These are phyloP conservation scores for Tylopilus rubrobrunneus DNA, from an alignment of 768 basidiomycete species.

Conservation along the genomic window DNA sequence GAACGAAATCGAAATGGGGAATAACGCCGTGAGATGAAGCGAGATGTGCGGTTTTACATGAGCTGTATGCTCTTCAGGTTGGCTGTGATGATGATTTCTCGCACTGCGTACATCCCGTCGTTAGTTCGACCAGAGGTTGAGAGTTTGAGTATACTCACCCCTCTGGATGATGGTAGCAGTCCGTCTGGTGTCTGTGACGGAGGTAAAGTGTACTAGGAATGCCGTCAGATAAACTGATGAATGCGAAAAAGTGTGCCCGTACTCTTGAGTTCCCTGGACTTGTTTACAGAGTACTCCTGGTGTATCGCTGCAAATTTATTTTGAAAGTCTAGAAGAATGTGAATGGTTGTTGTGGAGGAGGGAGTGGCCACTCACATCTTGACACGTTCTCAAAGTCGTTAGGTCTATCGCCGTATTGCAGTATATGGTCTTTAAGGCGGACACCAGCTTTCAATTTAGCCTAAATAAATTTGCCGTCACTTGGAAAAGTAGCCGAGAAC, in stretches of 20 bases:
- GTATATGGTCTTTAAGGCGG: constrained; percentile 63
- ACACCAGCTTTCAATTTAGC: constrained; percentile 77
- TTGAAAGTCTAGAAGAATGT: constrained; percentile 53
- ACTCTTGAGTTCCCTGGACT: constrained; percentile 71
- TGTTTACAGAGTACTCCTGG: constrained; percentile 64
- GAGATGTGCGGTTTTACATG: constrained; percentile 21
- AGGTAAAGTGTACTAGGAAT: constrained; percentile 65
- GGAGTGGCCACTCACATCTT: constrained; percentile 51
- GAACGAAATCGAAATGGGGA: constrained; percentile 7
- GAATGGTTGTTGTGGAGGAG: background rate
- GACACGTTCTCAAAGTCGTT: constrained; percentile 78
- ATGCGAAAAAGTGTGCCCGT: constrained; percentile 21
- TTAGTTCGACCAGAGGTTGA: background rate
- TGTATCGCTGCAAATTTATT: constrained; percentile 71
- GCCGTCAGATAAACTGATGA: constrained; percentile 8
- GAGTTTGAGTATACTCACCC: constrained; percentile 41
- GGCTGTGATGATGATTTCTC: constrained; percentile 65
- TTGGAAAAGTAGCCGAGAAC: background rate
- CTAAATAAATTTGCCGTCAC: constrained; percentile 30
- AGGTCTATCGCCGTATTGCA: constrained; percentile 65
- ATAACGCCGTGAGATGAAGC: constrained; percentile 3
- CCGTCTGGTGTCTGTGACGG: constrained; percentile 75
- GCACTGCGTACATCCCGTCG: constrained; percentile 38
- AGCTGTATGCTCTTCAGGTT: constrained; percentile 55
- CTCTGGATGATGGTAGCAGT: constrained; percentile 71